phyloP scores from a whole-genome alignment of 345 rosid genomes.

The Leavenworthia alabamica region DNA sequence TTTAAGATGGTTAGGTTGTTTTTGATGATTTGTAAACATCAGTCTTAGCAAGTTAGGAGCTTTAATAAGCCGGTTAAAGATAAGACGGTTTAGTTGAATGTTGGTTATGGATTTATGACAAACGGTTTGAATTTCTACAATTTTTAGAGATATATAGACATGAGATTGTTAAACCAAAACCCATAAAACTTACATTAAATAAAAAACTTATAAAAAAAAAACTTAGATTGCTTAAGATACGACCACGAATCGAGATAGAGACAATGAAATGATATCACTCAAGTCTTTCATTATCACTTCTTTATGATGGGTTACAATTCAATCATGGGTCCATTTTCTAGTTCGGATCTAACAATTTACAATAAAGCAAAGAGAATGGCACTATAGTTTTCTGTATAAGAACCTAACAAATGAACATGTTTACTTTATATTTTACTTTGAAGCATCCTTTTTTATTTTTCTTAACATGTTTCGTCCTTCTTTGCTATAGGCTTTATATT shows the following conservation, averaged over 20 bases:
- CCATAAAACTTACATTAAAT: background rate
- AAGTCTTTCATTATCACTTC: conserved; percentile 11
- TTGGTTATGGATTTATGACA: background rate
- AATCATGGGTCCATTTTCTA: conserved; percentile 17
- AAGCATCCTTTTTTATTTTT: conserved; percentile 1
- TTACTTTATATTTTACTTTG: background rate
- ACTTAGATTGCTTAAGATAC: conserved; percentile 2
- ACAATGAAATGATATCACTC: background rate
- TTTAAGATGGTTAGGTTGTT: background rate
- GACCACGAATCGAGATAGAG: background rate
- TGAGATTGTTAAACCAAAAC: background rate
- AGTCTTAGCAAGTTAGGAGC: background rate
- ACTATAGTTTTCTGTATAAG: background rate
- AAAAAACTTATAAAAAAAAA: background rate
- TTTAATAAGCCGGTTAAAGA: background rate
- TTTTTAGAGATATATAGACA: background rate
- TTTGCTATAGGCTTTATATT: background rate
- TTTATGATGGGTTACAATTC: conserved; percentile 7
- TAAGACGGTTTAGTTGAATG: background rate
- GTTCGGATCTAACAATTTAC: conserved; percentile 11
- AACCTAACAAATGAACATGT: conserved; percentile 7
- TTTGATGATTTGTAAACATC: background rate
- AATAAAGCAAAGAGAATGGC: conserved; percentile 11
- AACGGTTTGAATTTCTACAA: background rate
- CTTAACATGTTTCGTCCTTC: background rate